These are phyloP conservation scores for Maudiozyma humilis DNA, from an alignment of 1,139 yeast species.

Conservation along the genomic window DNA sequence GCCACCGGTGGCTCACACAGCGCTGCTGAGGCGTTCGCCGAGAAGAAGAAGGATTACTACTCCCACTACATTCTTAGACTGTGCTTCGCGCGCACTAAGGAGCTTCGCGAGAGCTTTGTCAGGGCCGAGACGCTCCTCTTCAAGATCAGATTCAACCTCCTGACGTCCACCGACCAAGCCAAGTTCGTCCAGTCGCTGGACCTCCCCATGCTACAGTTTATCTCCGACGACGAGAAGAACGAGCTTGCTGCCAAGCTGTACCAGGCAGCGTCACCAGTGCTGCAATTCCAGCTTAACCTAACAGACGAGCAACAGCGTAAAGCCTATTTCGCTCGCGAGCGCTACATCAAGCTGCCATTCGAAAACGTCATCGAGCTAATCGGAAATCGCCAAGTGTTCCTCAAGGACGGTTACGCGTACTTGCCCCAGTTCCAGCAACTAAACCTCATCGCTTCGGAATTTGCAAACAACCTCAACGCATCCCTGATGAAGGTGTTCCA, in stretches of 20 bases:
- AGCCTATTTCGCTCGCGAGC: constrained; percentile 43
- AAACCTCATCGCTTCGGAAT: constrained; percentile 60
- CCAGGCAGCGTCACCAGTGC: constrained; percentile 37
- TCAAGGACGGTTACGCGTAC: constrained; percentile 68
- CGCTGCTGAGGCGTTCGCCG: constrained; percentile 37
- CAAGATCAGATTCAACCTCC: constrained; percentile 56
- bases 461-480: constrained; percentile 43
- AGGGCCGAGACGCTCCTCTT: constrained; percentile 70
- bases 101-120: constrained; percentile 68
- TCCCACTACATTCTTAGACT: constrained; percentile 81
- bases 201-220: constrained; percentile 60
- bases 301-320: constrained; percentile 31
- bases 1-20: constrained; percentile 24
- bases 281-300: constrained; percentile 30
- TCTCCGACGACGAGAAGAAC: constrained; percentile 52
- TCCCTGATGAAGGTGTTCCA: constrained; percentile 65
- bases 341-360: constrained; percentile 75
- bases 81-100: constrained; percentile 88
- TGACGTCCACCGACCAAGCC: constrained; percentile 63
- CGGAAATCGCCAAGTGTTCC: constrained; percentile 56
- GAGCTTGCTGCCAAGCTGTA: constrained; percentile 44
- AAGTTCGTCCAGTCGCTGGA: constrained; percentile 57
- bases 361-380: constrained; percentile 74
- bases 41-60: constrained; percentile 81
- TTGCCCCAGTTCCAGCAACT: constrained; percentile 78